Conservation (phyloP, 129 eudicot genomes). For the Tagetes patula region DNA sequence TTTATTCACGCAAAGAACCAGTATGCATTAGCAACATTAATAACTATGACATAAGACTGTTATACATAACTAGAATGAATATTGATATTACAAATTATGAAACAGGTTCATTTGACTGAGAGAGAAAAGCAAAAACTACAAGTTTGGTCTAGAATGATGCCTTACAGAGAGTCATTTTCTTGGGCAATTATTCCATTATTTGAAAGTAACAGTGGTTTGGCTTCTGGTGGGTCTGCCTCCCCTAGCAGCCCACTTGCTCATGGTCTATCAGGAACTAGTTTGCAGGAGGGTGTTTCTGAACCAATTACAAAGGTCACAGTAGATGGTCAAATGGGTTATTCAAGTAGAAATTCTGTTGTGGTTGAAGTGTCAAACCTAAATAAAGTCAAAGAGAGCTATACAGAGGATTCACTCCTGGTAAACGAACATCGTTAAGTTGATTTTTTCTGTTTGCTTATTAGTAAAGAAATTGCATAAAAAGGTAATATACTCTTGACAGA, state of each 20-base stretch:
- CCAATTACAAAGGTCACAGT: conserved; percentile 70
- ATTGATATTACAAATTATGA: neutral
- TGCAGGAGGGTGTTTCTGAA: conserved; percentile 69
- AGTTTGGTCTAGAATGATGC: conserved; percentile 99
- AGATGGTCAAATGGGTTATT: conserved; percentile 76
- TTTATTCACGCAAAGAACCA: conserved; percentile 97
- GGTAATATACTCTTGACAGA: neutral
- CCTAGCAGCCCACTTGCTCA: conserved; percentile 89
- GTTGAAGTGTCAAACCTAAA: conserved; percentile 95
- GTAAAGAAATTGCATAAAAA: neutral
- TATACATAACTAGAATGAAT: neutral
- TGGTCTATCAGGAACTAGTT: conserved; percentile 64
- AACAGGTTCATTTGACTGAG: conserved; percentile 89
- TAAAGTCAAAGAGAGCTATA: conserved; percentile 94
- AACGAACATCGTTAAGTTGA: conserved; percentile 3
- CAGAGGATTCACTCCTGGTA: conserved; percentile 95
- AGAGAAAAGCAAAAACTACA: conserved; percentile 96
- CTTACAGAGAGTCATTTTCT: conserved; percentile 90
- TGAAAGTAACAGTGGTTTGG: conserved; percentile 69
- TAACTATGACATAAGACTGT: neutral
- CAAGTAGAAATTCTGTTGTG: conserved; percentile 81
- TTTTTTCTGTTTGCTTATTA: conserved; percentile 1
- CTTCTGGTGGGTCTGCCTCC: conserved; percentile 85
- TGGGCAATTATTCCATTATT: conserved; percentile 95
- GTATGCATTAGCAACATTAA: conserved; percentile 41